These are phyloP conservation scores for Agarophyton chilense DNA, from an alignment of 23 red algal species.

Conservation along the genomic window DNA sequence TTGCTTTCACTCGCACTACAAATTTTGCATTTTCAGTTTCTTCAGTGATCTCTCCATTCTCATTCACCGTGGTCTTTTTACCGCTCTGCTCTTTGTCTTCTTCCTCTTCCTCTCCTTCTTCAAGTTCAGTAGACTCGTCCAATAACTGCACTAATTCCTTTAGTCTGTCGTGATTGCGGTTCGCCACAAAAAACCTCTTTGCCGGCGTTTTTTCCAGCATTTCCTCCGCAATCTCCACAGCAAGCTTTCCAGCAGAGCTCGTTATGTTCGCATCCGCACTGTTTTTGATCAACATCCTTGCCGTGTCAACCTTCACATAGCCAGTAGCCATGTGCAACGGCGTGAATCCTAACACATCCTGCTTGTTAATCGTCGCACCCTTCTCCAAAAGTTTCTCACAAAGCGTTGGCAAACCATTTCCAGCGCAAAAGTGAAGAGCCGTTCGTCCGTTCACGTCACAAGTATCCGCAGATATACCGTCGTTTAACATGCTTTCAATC, in stretches of 20 bases:
- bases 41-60: conserved; percentile 40
- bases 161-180: conserved; percentile 35
- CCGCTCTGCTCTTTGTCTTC: conserved; percentile 20
- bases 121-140: conserved; percentile 59
- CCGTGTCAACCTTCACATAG: conserved; percentile 84
- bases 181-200: conserved; percentile 66
- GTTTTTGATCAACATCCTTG: conserved; percentile 31
- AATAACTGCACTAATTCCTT: conserved; percentile 67
- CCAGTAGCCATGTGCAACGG: conserved; percentile 98
- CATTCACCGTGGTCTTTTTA: background rate
- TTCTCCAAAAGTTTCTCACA: conserved; percentile 50
- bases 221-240: conserved; percentile 75
- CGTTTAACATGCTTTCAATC: conserved; percentile 67
- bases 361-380: conserved; percentile 77
- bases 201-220: conserved; percentile 62
- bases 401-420: conserved; percentile 71
- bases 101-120: conserved; percentile 59
- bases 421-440: conserved; percentile 89
- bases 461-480: conserved; percentile 41
- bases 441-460: conserved; percentile 83
- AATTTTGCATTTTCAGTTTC: conserved; percentile 51
- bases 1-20: conserved; percentile 57
- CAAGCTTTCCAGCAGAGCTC: conserved; percentile 45
- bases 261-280: conserved; percentile 76
- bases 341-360: conserved; percentile 86